Percentiles rank a stretch among this genome's conserved stretches.
Evolutionary conservation across 1,284 basidiomycete species (phyloP).

Genomic region (Ceratobasidium sp.): DNA sequence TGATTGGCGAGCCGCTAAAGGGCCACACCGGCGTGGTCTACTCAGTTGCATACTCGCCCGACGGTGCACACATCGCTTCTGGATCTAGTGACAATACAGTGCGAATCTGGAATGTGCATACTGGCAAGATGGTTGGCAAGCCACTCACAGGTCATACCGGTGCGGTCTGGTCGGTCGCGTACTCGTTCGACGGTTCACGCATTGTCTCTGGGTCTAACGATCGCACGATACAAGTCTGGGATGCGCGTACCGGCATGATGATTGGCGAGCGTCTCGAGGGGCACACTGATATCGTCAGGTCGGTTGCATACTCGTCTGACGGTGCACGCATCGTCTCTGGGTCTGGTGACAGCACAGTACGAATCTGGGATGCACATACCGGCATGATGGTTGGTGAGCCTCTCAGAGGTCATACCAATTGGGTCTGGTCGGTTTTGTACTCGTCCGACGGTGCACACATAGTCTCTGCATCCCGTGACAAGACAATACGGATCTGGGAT

Average conservation of each 20-base stretch:
- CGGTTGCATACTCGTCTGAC: neutral
- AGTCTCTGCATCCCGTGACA: too few relatives aligned
- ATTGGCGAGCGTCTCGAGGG: neutral
- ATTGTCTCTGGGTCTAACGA: slow-evolving; percentile 44
- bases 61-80: slow-evolving; percentile 24
- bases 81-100: neutral
- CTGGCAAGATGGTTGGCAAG: neutral
- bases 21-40: slow-evolving; percentile 13
- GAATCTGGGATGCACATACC: slow-evolving; percentile 7
- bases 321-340: slow-evolving; percentile 15
- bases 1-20: slow-evolving; percentile 17
- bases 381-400: neutral
- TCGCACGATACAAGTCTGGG: slow-evolving; percentile 52
- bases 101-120: neutral
- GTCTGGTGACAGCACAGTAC: slow-evolving; percentile 3
- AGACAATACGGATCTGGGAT: too few relatives aligned
- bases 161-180: slow-evolving; percentile 1
- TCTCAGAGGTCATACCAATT: neutral
- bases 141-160: neutral
- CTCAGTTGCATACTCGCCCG: slow-evolving; percentile 37
- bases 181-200: neutral
- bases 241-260: neutral
- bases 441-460: slow-evolving; percentile 2
- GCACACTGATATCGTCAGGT: neutral
- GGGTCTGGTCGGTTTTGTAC: neutral